Base-by-base conservation (phyloP, 2,329 filamentous ascomycete species). In the Ascochyta viciae-villosae region DNA sequence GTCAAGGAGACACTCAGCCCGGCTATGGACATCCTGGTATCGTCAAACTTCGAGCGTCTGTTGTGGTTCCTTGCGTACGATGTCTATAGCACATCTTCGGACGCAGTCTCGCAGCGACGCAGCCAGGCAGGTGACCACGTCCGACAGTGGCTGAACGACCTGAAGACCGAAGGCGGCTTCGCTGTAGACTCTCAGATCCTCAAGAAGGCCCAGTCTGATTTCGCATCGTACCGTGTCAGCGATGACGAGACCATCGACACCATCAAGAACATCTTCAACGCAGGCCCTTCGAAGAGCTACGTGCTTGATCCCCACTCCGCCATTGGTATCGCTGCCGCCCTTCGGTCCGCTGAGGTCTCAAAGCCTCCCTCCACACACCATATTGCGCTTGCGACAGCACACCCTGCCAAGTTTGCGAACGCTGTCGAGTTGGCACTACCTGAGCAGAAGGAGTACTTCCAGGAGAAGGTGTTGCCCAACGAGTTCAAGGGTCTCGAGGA, bases 11-110 rank as follows among this genome's bases (percentile, higher is more conserved):
- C 95, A 0, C 84, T 96, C 47, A 92, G 89, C 66, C 95, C 95
- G 0, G 95, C 95, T 41, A 98, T 99, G 95, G 95, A 99, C 76
- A 98, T 98, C 63, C 83, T 98, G 3, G 93, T 98, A 12, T 94
- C 90, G 23, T 95, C 90, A 75, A 99, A 99, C 81, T 98, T 99
- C 74, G 95, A 99, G 82, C 87, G 95, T 29, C 83, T 99, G 5
- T 83, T 99, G 10, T 98, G 94, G 94, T 97, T 91, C 82, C 82
- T 98, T 26, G 89, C 92, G 1, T 91, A 91, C 78, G 66, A 72
- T 33, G 72, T 75, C 3, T 75, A 74, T 61, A 74, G 66, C 65
- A 68, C 73, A 33, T 76, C 76, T 50, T 75, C 77, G 16, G 66
- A 71, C 22, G 65, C 72, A 13, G 72, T 78, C 6, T 77, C 79